Evolutionary conservation across 108 stramenopile genomes (phyloP).

Genomic region (Mediolabrus comicus): DNA sequence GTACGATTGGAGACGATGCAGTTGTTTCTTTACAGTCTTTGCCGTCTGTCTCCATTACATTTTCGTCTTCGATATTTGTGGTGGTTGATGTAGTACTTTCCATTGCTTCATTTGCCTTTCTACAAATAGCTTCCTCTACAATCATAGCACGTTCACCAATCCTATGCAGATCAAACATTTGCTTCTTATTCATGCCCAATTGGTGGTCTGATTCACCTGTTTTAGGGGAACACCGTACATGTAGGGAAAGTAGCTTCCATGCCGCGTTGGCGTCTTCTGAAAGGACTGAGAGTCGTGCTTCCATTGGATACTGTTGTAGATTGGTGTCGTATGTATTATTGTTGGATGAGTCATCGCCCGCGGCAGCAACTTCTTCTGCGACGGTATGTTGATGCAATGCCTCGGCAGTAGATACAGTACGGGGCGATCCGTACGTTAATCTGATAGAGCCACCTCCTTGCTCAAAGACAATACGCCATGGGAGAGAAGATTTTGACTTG

Average conservation of each 20-base stretch:
- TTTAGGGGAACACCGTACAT: slow-evolving; percentile 70
- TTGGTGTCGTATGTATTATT: slow-evolving; percentile 3
- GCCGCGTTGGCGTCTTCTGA: slow-evolving; percentile 45
- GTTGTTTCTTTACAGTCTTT: slow-evolving; percentile 4
- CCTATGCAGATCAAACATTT: slow-evolving; percentile 85
- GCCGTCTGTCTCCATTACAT: slow-evolving; percentile 13
- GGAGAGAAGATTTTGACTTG: slow-evolving; percentile 7
- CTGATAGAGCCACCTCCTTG: slow-evolving; percentile 51
- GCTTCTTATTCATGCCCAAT: slow-evolving; percentile 68
- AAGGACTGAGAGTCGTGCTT: slow-evolving; percentile 77
- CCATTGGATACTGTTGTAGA: slow-evolving; percentile 67
- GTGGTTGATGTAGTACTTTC: background rate
- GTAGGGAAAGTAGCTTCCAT: slow-evolving; percentile 79
- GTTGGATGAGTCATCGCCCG: background rate
- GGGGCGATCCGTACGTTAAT: slow-evolving; percentile 69
- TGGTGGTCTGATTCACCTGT: slow-evolving; percentile 91
- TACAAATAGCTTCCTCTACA: slow-evolving; percentile 54
- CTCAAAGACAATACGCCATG: slow-evolving; percentile 46
- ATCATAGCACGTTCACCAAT: slow-evolving; percentile 79
- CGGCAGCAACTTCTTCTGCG: slow-evolving; percentile 3
- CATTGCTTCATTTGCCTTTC: slow-evolving; percentile 17
- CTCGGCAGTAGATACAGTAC: slow-evolving; percentile 36
- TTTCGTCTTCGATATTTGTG: background rate
- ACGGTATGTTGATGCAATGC: slow-evolving; percentile 27
- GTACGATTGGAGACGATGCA: slow-evolving; percentile 13